Conservation (phyloP, 2,329 filamentous ascomycete genomes). For the Chaetomium olivaceum region DNA sequence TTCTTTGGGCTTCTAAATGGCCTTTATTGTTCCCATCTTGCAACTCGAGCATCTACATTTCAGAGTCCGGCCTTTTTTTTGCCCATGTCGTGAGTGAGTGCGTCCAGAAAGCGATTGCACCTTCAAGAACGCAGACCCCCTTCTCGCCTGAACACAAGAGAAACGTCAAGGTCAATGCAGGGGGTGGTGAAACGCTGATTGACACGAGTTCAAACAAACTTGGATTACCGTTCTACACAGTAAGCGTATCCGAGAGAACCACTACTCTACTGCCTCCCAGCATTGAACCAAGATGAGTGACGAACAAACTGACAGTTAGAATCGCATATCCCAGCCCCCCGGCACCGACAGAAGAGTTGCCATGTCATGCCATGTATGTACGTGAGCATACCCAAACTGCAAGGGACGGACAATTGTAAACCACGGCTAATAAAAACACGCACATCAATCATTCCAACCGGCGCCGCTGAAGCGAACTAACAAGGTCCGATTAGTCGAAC, state of each 20-base stretch:
- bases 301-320: neutral
- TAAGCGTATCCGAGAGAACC: neutral
- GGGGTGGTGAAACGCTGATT: neutral
- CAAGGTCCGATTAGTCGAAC: neutral
- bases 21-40: too few relatives aligned
- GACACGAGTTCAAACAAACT: neutral
- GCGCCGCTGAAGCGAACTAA: neutral
- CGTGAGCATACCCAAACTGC: neutral
- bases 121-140: neutral
- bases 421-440: neutral
- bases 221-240: too few relatives aligned
- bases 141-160: neutral
- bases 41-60: too few relatives aligned
- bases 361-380: too few relatives aligned
- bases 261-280: neutral
- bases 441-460: neutral
- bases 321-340: too few relatives aligned
- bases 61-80: too few relatives aligned
- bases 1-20: too few relatives aligned
- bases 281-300: neutral
- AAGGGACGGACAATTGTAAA: slow-evolving; percentile 1
- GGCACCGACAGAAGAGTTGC: neutral
- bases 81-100: too few relatives aligned
- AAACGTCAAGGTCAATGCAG: neutral
- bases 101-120: neutral